A percentile compares a stretch with the other conserved stretches of the same genome.
These are phyloP conservation scores for Mesostigma viride DNA, from an alignment of 139 green algal species.

Conservation along the genomic window DNA sequence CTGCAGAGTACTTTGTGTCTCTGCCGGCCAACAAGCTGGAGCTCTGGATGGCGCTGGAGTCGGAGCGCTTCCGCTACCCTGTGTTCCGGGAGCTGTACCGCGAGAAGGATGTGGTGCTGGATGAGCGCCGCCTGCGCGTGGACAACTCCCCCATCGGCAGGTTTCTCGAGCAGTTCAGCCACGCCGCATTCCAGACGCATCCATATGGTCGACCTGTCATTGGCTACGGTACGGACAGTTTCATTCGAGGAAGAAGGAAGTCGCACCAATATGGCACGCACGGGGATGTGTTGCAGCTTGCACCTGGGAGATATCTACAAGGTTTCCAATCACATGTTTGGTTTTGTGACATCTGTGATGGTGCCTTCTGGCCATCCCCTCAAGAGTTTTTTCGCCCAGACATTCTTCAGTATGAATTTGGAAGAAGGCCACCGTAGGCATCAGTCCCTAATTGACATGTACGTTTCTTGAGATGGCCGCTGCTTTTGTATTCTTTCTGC, in stretches of 20 bases:
- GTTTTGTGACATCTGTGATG: neutral
- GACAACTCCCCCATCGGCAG: constrained; percentile 58
- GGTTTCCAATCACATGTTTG: neutral
- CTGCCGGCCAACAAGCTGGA: constrained; percentile 52
- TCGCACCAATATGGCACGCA: neutral
- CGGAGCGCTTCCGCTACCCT: constrained; percentile 60
- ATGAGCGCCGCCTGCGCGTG: constrained; percentile 52
- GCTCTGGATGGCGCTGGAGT: constrained; percentile 82
- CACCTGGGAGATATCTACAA: neutral
- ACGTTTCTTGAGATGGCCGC: too few relatives aligned
- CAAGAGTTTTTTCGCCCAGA: too few relatives aligned
- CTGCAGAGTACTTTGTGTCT: constrained; percentile 39
- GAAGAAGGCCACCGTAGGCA: too few relatives aligned
- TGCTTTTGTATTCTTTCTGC: neutral
- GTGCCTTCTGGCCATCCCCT: too few relatives aligned
- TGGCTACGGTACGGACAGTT: constrained; percentile 36
- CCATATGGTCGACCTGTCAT: constrained; percentile 68
- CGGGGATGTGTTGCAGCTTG: neutral
- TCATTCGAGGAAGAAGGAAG: neutral
- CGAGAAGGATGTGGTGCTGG: constrained; percentile 58
- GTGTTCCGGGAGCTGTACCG: constrained; percentile 61
- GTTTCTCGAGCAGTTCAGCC: constrained; percentile 36
- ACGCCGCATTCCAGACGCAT: constrained; percentile 37
- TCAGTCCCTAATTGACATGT: too few relatives aligned
- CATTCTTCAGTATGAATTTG: too few relatives aligned